A percentile compares a stretch with the other conserved stretches of the same genome.
phyloP scores from a whole-genome alignment of 1,284 basidiomycete genomes.

The Somion occarium region DNA sequence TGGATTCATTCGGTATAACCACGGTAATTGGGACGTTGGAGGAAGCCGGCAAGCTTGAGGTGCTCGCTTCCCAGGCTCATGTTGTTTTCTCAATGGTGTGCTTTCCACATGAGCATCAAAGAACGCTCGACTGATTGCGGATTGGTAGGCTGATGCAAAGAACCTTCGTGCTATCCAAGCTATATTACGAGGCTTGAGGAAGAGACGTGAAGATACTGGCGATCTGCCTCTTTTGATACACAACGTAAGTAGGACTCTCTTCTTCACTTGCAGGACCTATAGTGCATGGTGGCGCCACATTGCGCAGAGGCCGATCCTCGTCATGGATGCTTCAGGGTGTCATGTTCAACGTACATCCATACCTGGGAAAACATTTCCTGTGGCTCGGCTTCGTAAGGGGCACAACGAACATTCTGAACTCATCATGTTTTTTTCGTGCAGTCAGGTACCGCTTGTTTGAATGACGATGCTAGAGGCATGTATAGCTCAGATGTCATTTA shows the following conservation, averaged over 20 bases:
- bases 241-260: slow-evolving; percentile 42
- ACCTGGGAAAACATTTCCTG: too few species aligned
- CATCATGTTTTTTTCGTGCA: slow-evolving; percentile 12
- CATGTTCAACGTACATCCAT: too few species aligned
- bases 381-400: too few species aligned
- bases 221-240: slow-evolving; percentile 43
- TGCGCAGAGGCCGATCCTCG: too few species aligned
- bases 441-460: slow-evolving; percentile 26
- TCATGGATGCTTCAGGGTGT: too few species aligned
- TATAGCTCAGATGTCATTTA: slow-evolving; percentile 37
- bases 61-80: slow-evolving; percentile 20
- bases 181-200: slow-evolving; percentile 40
- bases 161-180: slow-evolving; percentile 34
- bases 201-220: slow-evolving; percentile 36
- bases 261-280: not conserved
- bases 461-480: slow-evolving; percentile 34
- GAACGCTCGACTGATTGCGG: not conserved
- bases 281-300: slow-evolving; percentile 22
- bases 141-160: slow-evolving; percentile 36
- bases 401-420: too few species aligned
- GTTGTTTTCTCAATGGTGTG: slow-evolving; percentile 23
- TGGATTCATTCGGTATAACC: slow-evolving; percentile 33
- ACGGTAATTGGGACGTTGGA: slow-evolving; percentile 35
- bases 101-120: too few species aligned
- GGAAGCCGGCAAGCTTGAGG: slow-evolving; percentile 26